Evolutionary conservation across 495 filamentous ascomycete species (phyloP).

Genomic region (Penicillium goetzii): DNA sequence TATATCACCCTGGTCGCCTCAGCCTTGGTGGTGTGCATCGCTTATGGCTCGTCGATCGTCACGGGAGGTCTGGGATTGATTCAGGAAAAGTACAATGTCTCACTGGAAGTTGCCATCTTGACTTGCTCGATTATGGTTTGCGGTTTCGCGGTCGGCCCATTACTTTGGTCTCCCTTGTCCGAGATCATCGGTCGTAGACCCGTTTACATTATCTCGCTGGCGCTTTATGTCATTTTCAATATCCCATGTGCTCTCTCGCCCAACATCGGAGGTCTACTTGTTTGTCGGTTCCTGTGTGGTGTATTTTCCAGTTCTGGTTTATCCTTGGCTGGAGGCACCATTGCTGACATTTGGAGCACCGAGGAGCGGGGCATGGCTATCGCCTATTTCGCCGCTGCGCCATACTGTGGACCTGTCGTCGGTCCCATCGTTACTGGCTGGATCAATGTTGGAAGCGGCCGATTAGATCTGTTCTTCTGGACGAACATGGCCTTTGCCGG

Average conservation of each 20-base stretch:
- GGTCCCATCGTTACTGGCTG: constrained; percentile 64
- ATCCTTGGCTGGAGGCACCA: constrained; percentile 63
- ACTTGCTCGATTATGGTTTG: constrained; percentile 46
- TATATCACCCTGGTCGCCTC: constrained; percentile 57
- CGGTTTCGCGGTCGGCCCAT: constrained; percentile 54
- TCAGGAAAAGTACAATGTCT: constrained; percentile 61
- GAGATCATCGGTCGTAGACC: constrained; percentile 72
- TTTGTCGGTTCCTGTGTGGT: constrained; percentile 62
- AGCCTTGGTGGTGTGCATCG: constrained; percentile 54
- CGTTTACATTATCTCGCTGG: constrained; percentile 57
- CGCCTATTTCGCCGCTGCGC: constrained; percentile 57
- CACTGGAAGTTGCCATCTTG: constrained; percentile 65
- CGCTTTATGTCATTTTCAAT: constrained; percentile 58
- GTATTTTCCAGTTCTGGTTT: constrained; percentile 63
- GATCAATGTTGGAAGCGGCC: constrained; percentile 54
- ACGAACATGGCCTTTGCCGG: constrained; percentile 41
- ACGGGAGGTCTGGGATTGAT: constrained; percentile 67
- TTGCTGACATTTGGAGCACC: constrained; percentile 64
- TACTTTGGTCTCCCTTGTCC: constrained; percentile 66
- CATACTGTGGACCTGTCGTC: constrained; percentile 58
- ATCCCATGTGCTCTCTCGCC: constrained; percentile 60
- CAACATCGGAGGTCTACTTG: constrained; percentile 58
- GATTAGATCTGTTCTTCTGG: constrained; percentile 60
- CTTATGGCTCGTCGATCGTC: constrained; percentile 62
- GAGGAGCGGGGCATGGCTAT: constrained; percentile 64